Evolutionary conservation across 768 basidiomycete genomes (phyloP), one percentile per base, ranked within the genome.

Genomic region (Boletus edulis): DNA sequence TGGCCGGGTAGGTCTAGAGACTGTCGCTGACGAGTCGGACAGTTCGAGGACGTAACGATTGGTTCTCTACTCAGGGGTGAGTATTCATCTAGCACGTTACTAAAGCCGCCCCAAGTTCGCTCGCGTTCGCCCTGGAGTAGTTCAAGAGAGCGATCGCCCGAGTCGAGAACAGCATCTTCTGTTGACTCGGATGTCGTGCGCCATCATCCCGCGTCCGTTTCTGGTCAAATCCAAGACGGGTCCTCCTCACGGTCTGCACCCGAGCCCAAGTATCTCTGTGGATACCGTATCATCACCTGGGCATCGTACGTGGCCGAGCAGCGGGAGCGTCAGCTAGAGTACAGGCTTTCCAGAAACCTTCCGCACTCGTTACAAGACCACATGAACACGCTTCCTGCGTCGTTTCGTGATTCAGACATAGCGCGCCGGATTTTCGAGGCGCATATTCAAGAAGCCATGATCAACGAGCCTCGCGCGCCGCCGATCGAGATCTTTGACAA

Each of bases 391-490:
- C 74, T 84, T 59, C 72, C 76, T 2, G 62, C 63, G 0, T 50
- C 64, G n/a, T 76, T 72, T 27, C 75, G 79, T 13, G 66, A 69
- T 22, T 73, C 78, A 2, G 72, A 69, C 3, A 69, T 76, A 46
- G 79, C 80, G 62, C 78, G 81, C 17, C 62, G 68, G 3, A 72
- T 91, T 2, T 87, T 92, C 54, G 79, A 86, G 62, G 78, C 81
- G 4, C 78, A 78, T 57, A 91, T 94, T 14, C 70, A 71, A 15
- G 81, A 87, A 57, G 87, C 87, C 0, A 76, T 76, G 20, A 72
- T 76, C 6, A 85, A 87, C 60, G 91, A 94, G 56, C 85, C 82
- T 1, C 64, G 80, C 43, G 86, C 89, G 2, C 91, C 89, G 0
- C 72, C 72, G 6, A 89, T 96, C 61, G 71, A 71, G 15, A 78